These are phyloP conservation scores for Uronychia binucleata DNA, from an alignment of 73 alveolate species.

Conservation along the genomic window DNA sequence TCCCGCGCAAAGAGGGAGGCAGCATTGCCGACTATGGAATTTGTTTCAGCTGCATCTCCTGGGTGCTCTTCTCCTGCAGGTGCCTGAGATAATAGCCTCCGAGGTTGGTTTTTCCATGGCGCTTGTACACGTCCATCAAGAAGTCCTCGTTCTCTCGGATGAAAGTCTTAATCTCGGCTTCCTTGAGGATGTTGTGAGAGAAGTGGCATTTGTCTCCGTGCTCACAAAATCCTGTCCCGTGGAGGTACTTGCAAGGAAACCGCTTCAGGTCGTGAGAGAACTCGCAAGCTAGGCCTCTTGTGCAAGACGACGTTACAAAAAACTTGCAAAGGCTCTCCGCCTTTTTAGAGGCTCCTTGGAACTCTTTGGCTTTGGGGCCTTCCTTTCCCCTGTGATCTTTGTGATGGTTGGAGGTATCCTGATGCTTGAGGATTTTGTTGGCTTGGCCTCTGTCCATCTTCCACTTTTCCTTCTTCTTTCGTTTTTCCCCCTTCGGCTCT, in stretches of 20 bases:
- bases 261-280: constrained; percentile 80
- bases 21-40: not conserved
- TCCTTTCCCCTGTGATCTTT: too few relatives aligned
- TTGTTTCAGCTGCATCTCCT: not conserved
- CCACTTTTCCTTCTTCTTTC: not conserved
- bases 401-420: too few relatives aligned
- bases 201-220: constrained; percentile 79
- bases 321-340: constrained; percentile 85
- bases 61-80: constrained; percentile 52
- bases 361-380: not conserved
- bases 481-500: not conserved
- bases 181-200: constrained; percentile 80
- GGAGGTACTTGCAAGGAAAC: constrained; percentile 85
- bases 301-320: constrained; percentile 81
- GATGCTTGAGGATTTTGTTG: not conserved
- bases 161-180: constrained; percentile 67
- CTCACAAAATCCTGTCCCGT: constrained; percentile 87
- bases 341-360: not conserved
- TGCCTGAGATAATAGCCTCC: constrained; percentile 73
- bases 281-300: constrained; percentile 81
- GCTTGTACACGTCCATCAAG: constrained; percentile 68
- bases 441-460: not conserved
- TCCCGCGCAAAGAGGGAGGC: not conserved
- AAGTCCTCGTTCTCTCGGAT: constrained; percentile 83
- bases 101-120: constrained; percentile 81